phyloP scores from a whole-genome alignment of 441 rosid genomes.

The Erodium moschatum region DNA sequence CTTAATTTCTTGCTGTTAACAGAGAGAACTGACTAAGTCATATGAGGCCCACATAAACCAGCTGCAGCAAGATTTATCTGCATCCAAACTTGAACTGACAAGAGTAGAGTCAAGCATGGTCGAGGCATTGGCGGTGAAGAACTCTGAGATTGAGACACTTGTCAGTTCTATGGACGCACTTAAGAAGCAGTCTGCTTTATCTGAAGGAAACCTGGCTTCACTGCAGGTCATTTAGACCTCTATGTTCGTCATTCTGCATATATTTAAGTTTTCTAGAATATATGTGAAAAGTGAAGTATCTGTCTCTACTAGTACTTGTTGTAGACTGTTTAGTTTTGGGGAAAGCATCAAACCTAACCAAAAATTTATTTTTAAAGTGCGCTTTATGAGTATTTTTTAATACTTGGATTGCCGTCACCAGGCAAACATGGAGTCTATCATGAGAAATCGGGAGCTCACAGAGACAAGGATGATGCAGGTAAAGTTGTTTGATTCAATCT shows the following conservation, averaged over 20 bases:
- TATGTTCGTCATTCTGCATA: background rate
- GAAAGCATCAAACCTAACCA: background rate
- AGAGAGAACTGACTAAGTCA: conserved; percentile 93
- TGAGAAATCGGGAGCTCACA: conserved; percentile 93
- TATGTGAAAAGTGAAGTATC: background rate
- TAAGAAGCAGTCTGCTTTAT: conserved; percentile 73
- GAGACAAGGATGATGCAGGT: conserved; percentile 99
- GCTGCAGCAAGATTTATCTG: conserved; percentile 42
- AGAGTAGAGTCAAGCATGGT: too few relatives aligned
- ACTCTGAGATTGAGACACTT: conserved; percentile 81
- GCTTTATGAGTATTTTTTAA: too few relatives aligned
- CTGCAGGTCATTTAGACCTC: conserved; percentile 53
- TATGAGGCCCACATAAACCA: conserved; percentile 78
- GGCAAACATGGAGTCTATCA: conserved; percentile 29
- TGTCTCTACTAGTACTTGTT: background rate
- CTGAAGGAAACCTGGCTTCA: conserved; percentile 84
- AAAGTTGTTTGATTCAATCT: conserved; percentile 14
- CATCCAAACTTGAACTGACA: too few relatives aligned
- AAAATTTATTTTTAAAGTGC: background rate
- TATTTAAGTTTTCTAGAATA: background rate
- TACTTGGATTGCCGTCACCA: conserved; percentile 8
- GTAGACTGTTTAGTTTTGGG: background rate
- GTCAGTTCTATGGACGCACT: conserved; percentile 63
- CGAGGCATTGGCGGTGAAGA: too few relatives aligned
- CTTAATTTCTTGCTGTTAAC: conserved; percentile 27